Evolutionary conservation across 1,284 basidiomycete species (phyloP), one percentile per base, ranked within the genome.

Genomic region (Leccinum griseonigrum): DNA sequence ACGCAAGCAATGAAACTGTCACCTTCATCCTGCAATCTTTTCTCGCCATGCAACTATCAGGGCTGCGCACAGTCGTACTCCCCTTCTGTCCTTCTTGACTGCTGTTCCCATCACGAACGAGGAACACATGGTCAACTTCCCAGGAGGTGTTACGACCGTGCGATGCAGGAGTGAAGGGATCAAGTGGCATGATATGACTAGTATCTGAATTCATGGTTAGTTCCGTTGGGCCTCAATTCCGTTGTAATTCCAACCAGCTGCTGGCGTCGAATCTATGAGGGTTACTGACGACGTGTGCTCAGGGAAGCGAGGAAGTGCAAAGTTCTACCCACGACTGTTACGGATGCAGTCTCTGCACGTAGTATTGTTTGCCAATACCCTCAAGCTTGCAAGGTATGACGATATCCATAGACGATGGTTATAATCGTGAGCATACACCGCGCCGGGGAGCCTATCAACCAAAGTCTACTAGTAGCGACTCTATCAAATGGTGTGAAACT

Each of bases 21-120:
- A 57, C 28, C 2, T 3, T 28, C 22, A n/a, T 16, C 13, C 50
- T n/a, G 54, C 48, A n/a, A 48, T 36, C 16, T 28, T 38, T 29
- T 13, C 10, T 59, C 43, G 43, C 38, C 50, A 56, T 43, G 43
- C 59, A 54, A 58, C 43, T 11, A 53, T 38, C 63, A 66, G 51
- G 68, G 57, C 28, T 11, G 26, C 31, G 32, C 31, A 58, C n/a
- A 54, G 43, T 50, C 51, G 32, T 9, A 29, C 57, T 38, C 14
- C 54, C 32, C 59, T 38, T 63, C 43, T 29, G 32, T 34, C 43
- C 60, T 59, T 59, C 61, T 61, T 38, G 66, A 34, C 55, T 51
- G 50, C 38, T 64, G 40, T 64, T 60, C 51, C 28, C 61, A 48
- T 53, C 56, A 1, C 22, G 29, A 26, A 55, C 32, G 59, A 63